phyloP scores from a whole-genome alignment of 352 stramenopile genomes.

The Paralagenidium karlingii region DNA sequence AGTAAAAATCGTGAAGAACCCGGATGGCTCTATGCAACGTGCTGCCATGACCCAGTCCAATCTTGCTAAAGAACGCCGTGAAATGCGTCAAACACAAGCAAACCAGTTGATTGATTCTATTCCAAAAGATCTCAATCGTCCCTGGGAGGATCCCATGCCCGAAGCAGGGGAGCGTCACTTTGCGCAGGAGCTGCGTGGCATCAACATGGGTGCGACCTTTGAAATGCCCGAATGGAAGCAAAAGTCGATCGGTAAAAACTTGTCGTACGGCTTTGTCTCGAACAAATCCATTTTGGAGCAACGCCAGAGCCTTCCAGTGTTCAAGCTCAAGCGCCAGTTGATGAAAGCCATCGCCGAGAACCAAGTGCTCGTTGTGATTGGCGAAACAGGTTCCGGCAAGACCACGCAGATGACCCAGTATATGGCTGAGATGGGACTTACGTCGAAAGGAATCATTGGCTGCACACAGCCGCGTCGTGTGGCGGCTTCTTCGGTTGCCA shows the following conservation, averaged over 20 bases:
- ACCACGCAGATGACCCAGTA: conserved; percentile 99
- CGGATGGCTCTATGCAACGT: conserved; percentile 95
- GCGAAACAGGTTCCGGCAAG: conserved; percentile 97
- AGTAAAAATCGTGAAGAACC: conserved; percentile 98
- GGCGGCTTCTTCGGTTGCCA: conserved; percentile 94
- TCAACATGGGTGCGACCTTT: conserved; percentile 84
- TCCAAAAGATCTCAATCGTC: conserved; percentile 96
- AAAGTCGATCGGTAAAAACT: conserved; percentile 93
- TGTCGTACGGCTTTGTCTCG: conserved; percentile 95
- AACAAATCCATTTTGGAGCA: conserved; percentile 95
- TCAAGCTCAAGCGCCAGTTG: conserved; percentile 93
- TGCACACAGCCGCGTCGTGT: conserved; percentile 98
- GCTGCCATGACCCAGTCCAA: conserved; percentile 95
- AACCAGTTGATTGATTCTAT: conserved; percentile 96
- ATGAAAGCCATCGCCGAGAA: conserved; percentile 93
- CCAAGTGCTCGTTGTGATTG: conserved; percentile 97
- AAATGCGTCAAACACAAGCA: conserved; percentile 94
- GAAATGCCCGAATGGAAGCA: conserved; percentile 96
- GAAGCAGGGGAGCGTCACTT: conserved; percentile 96
- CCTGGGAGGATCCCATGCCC: conserved; percentile 98
- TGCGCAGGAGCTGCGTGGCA: conserved; percentile 90
- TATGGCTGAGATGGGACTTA: conserved; percentile 95
- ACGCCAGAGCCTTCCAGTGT: conserved; percentile 93
- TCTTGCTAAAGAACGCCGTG: conserved; percentile 95
- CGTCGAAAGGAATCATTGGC: conserved; percentile 93